Base-by-base conservation (phyloP, 2,329 filamentous ascomycete genomes). In the Penicillium carneum region DNA sequence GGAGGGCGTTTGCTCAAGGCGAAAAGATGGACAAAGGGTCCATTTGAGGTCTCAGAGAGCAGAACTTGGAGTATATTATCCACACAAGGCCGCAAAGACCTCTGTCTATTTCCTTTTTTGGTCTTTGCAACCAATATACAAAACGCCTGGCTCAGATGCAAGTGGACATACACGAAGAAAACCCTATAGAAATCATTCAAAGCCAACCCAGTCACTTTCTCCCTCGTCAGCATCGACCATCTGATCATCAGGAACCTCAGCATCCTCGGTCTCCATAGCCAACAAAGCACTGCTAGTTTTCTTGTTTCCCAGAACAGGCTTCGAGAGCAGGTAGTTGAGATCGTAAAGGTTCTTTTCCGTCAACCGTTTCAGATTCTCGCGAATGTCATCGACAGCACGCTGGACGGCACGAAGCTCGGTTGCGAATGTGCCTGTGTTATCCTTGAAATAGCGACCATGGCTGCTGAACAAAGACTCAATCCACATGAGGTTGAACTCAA, bases 401-500 rank as follows among this genome's bases (percentile, higher is more conserved):
- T 92, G 88, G 8, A 97, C 88, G 34, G 92, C 86, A 38, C 95
- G 86, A 65, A 98, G 81, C 77, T 98, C 95, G 2, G 94, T 86
- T 39, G 94, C 92, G 36, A 95, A 88, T 69, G 90, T 89, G 54
- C 86, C 89, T 23, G 90, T 84, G 75, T 94, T 90, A 38, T 93
- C 90, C 61, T 92, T 90, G 70, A 99, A 84, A 83, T 90, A 94
- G 23, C 90, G 84, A 36, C 95, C 95, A 75, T 98, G 94, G 69
- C 88, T 88, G 70, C 90, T 90, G 61, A 98, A 83, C 10, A 88
- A 68, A 1, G 91, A 88, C 76, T 95, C 91, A 72, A 97, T 90
- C 95, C 95, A 99, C 9, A 94, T 81, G 46, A 99, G 81, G 71
- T 95, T 96, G 79, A 98, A 96, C 79, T 99, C 95, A 4, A 99